phyloP scores from a whole-genome alignment of 1,139 yeast species.

The Sugiyamaella xylanicola region DNA sequence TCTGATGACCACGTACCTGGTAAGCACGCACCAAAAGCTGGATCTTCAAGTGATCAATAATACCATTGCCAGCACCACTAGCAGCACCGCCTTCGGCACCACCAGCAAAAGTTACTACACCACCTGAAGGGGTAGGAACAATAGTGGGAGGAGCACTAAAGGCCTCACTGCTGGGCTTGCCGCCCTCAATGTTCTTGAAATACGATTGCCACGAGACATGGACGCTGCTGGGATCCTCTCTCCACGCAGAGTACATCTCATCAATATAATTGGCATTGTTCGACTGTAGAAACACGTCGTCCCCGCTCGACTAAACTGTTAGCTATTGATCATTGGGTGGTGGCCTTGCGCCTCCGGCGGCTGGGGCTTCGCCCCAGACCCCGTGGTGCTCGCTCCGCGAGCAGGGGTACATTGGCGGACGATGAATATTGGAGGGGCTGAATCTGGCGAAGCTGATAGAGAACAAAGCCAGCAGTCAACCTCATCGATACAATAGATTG shows the following conservation, averaged over 20 bases:
- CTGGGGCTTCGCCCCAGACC: not conserved
- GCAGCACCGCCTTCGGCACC: conserved; percentile 47
- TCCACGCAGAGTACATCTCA: conserved; percentile 97
- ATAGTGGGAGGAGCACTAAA: conserved; percentile 89
- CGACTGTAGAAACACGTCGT: conserved; percentile 79
- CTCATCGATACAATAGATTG: no score
- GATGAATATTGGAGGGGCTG: no score
- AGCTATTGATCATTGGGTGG: not conserved
- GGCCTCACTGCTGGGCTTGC: conserved; percentile 68
- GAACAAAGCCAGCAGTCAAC: no score
- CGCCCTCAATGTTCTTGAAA: conserved; percentile 82
- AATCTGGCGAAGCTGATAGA: no score
- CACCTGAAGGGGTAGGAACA: conserved; percentile 73
- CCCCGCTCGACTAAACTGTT: conserved; percentile 19
- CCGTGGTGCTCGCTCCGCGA: not conserved
- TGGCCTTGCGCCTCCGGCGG: not conserved
- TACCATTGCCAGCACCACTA: conserved; percentile 50
- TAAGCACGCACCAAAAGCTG: conserved; percentile 97
- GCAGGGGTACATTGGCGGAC: no score
- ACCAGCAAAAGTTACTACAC: conserved; percentile 46
- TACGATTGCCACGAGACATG: conserved; percentile 96
- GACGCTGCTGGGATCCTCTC: conserved; percentile 82
- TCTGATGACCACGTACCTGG: conserved; percentile 97
- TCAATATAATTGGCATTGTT: conserved; percentile 91
- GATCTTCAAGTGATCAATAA: conserved; percentile 87